Evolutionary conservation across 768 basidiomycete genomes (phyloP).

Genomic region (Boletus pseudopeckii): DNA sequence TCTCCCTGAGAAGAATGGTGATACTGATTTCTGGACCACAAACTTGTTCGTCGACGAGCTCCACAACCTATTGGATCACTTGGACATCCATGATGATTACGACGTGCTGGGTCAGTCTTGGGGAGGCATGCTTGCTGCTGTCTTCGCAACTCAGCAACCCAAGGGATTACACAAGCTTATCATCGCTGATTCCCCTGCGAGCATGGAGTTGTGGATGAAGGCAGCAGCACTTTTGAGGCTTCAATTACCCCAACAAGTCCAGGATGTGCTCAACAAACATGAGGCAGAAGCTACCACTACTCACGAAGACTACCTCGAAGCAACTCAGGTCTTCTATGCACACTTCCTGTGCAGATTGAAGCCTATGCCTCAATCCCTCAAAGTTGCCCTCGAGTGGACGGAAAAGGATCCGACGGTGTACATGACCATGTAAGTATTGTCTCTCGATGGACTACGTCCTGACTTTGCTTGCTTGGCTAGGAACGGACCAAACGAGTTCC

Average conservation of each 20-base stretch:
- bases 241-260: constrained; percentile 40
- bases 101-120: constrained; percentile 42
- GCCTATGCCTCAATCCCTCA: constrained; percentile 43
- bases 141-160: constrained; percentile 36
- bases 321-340: constrained; percentile 40
- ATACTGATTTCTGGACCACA: constrained; percentile 45
- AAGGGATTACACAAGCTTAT: constrained; percentile 45
- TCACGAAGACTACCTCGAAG: constrained; percentile 43
- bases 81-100: constrained; percentile 44
- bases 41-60: constrained; percentile 53
- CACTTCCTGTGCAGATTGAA: constrained; percentile 42
- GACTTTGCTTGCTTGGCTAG: constrained; percentile 19
- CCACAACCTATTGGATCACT: constrained; percentile 41
- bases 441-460: neutral
- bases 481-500: constrained; percentile 41
- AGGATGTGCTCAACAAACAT: constrained; percentile 40
- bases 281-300: constrained; percentile 44
- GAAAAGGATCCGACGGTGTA: constrained; percentile 48
- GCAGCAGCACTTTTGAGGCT: constrained; percentile 29
- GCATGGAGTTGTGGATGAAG: constrained; percentile 42
- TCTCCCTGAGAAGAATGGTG: constrained; percentile 44
- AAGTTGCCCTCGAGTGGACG: constrained; percentile 30
- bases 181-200: constrained; percentile 44
- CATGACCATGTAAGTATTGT: constrained; percentile 40
- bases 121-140: constrained; percentile 45